Evolutionary conservation across 805 yeast genomes (phyloP).

Genomic region (Candida broadrunensis): DNA sequence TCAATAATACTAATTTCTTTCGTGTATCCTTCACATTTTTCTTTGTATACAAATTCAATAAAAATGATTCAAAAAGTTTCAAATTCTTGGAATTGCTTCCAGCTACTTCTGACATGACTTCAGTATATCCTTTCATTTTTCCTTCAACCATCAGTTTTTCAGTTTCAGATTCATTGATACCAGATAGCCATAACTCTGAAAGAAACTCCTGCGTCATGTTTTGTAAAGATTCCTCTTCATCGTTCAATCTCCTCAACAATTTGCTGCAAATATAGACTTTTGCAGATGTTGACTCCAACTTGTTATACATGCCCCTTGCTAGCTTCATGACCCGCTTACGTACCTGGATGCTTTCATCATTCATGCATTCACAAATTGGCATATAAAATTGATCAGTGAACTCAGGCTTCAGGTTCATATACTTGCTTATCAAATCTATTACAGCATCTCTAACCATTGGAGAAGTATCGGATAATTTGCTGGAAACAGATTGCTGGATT

Average conservation of each 20-base stretch:
- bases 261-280: conserved; percentile 47
- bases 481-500: conserved; percentile 51
- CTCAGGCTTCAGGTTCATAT: conserved; percentile 41
- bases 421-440: conserved; percentile 59
- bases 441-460: conserved; percentile 77
- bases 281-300: conserved; percentile 23
- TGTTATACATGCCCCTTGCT: conserved; percentile 43
- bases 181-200: conserved; percentile 19
- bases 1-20: not conserved
- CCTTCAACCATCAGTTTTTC: not conserved
- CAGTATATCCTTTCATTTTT: not conserved
- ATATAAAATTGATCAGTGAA: conserved; percentile 47
- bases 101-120: conserved; percentile 39
- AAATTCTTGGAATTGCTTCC: conserved; percentile 31
- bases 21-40: not conserved
- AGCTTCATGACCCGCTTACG: conserved; percentile 60
- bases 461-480: conserved; percentile 55
- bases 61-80: conserved; percentile 20
- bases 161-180: not conserved
- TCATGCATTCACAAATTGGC: conserved; percentile 45
- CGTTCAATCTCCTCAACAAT: conserved; percentile 57
- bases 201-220: conserved; percentile 39
- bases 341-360: conserved; percentile 63
- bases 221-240: conserved; percentile 58
- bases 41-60: not conserved